Conservation (phyloP, 2,329 filamentous ascomycete genomes). For the Ascosphaera acerosa region DNA sequence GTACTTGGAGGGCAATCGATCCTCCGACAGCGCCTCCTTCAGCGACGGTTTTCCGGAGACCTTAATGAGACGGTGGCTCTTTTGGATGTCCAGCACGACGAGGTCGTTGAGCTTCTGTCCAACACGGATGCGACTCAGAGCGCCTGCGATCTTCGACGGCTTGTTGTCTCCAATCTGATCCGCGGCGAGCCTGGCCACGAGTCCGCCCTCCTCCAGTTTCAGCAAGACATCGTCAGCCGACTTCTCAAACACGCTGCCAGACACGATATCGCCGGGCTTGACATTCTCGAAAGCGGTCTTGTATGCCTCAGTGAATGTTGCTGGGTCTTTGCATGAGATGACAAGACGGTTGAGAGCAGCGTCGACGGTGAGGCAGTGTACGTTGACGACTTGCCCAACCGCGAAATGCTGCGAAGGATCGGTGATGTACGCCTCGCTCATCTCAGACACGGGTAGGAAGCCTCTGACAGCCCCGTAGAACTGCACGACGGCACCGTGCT, state of each 20-base stretch:
- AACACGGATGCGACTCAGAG: conserved; percentile 56
- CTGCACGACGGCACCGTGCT: conserved; percentile 63
- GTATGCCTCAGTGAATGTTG: conserved; percentile 53
- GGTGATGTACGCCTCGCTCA: conserved; percentile 91
- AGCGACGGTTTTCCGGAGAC: conserved; percentile 67
- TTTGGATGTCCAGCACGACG: conserved; percentile 67
- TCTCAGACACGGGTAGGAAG: conserved; percentile 81
- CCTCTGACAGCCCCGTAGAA: conserved; percentile 69
- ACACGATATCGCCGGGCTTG: conserved; percentile 46
- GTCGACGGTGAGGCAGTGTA: conserved; percentile 65
- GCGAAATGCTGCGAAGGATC: conserved; percentile 78
- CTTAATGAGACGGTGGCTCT: conserved; percentile 46
- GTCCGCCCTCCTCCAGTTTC: conserved; percentile 44
- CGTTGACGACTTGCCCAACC: conserved; percentile 69
- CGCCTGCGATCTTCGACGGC: conserved; percentile 46
- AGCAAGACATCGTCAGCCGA: conserved; percentile 50
- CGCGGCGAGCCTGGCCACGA: conserved; percentile 54
- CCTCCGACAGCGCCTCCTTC: conserved; percentile 45
- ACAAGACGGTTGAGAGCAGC: conserved; percentile 44
- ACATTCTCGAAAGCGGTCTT: conserved; percentile 45
- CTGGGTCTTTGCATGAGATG: conserved; percentile 81
- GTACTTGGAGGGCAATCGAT: conserved; percentile 44
- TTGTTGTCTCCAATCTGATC: conserved; percentile 73
- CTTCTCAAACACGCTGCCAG: conserved; percentile 59
- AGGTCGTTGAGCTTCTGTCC: conserved; percentile 63